These are phyloP conservation scores for Herpetospermum pedunculosum DNA, from an alignment of 306 rosid species.

Conservation along the genomic window DNA sequence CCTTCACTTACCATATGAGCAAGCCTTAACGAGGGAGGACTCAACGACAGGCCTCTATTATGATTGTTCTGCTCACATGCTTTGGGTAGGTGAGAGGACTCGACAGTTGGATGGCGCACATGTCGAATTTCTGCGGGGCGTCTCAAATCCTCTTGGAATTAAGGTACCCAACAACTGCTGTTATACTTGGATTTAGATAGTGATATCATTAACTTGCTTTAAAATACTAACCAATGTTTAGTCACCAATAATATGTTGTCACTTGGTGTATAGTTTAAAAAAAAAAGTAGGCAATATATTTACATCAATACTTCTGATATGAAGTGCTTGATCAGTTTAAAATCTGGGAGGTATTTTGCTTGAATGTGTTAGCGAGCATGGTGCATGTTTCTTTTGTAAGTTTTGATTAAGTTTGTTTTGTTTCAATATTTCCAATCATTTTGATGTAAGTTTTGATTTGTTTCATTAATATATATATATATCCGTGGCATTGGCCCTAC, in stretches of 20 bases:
- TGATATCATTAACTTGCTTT: neutral
- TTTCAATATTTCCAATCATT: neutral
- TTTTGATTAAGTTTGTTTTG: neutral
- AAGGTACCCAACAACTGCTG: conserved; percentile 14
- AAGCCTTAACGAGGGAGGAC: conserved; percentile 33
- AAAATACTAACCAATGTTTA: neutral
- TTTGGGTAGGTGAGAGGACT: conserved; percentile 44
- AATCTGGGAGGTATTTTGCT: neutral
- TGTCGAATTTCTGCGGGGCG: conserved; percentile 35
- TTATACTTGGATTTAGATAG: neutral
- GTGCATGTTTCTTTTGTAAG: neutral
- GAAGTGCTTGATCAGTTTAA: neutral
- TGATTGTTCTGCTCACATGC: conserved; percentile 37
- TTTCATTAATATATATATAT: neutral
- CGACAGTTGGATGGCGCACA: conserved; percentile 38
- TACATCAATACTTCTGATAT: neutral
- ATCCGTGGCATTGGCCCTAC: neutral
- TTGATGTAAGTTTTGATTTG: neutral
- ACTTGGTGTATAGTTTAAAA: neutral
- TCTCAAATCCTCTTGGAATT: conserved; percentile 35
- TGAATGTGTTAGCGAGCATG: neutral
- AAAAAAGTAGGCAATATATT: neutral
- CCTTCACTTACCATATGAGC: conserved; percentile 35
- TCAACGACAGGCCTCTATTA: conserved; percentile 30
- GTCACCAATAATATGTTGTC: neutral